Percentiles rank a stretch among this genome's conserved stretches.
These are phyloP conservation scores for Acacia pycnantha DNA, from an alignment of 331 rosid genomes.

Conservation along the genomic window DNA sequence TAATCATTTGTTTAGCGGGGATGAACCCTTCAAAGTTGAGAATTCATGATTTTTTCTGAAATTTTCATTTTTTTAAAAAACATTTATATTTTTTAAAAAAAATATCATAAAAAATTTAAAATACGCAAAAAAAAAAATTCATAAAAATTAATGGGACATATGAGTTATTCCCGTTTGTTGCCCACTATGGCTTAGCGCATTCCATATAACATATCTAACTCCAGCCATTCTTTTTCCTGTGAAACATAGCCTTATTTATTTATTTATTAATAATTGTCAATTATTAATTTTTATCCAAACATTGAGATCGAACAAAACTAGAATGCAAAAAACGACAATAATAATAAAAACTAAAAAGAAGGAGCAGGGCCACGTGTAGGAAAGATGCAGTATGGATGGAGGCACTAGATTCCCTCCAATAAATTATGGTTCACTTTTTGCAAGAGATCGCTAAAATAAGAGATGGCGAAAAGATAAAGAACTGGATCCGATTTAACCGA, in stretches of 20 bases:
- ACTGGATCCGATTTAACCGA: constrained; percentile 32
- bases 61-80: too few relatives aligned
- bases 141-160: too few relatives aligned
- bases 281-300: background rate
- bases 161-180: too few relatives aligned
- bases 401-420: constrained; percentile 35
- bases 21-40: too few relatives aligned
- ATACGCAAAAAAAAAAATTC: too few relatives aligned
- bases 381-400: background rate
- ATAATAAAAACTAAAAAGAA: too few relatives aligned
- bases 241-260: background rate
- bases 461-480: constrained; percentile 5
- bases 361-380: constrained; percentile 23
- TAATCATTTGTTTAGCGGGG: too few relatives aligned
- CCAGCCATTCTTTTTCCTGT: background rate
- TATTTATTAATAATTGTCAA: background rate
- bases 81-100: too few relatives aligned
- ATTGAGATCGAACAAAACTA: background rate
- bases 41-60: too few relatives aligned
- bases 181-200: too few relatives aligned
- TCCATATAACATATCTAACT: too few relatives aligned
- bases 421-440: constrained; percentile 26
- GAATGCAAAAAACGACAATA: background rate
- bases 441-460: constrained; percentile 30
- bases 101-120: too few relatives aligned